Evolutionary conservation across 2,329 filamentous ascomycete genomes (phyloP).

Genomic region (Dissoconium aciculare): DNA sequence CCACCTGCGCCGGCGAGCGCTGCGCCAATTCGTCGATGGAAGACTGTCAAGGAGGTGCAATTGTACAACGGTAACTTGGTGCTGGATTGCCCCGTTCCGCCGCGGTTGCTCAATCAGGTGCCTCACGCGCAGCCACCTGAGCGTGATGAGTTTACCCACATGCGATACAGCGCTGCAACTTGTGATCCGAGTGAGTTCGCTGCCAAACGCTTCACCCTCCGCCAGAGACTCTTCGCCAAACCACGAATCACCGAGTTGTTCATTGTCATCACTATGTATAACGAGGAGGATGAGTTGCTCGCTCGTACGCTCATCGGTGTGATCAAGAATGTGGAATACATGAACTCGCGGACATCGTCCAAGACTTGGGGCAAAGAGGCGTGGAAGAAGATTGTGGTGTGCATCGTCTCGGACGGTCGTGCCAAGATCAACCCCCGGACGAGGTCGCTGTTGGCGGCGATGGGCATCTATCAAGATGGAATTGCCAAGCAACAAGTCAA

Average conservation of each 20-base stretch:
- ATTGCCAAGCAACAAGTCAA: slow-evolving; percentile 98
- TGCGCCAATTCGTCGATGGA: slow-evolving; percentile 70
- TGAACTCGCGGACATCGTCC: slow-evolving; percentile 83
- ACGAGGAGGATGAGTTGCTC: slow-evolving; percentile 93
- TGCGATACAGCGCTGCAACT: slow-evolving; percentile 87
- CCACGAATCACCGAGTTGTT: slow-evolving; percentile 86
- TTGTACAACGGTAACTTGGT: slow-evolving; percentile 94
- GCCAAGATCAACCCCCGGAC: slow-evolving; percentile 92
- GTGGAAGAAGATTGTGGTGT: slow-evolving; percentile 99
- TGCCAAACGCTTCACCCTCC: slow-evolving; percentile 75
- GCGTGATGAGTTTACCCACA: slow-evolving; percentile 78
- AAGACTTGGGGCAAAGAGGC: slow-evolving; percentile 98
- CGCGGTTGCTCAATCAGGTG: slow-evolving; percentile 71
- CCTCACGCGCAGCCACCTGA: slow-evolving; percentile 65
- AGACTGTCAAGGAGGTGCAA: slow-evolving; percentile 93
- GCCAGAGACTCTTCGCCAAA: slow-evolving; percentile 84
- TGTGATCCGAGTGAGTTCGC: slow-evolving; percentile 85
- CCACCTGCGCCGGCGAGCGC: slow-evolving; percentile 38
- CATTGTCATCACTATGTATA: slow-evolving; percentile 97
- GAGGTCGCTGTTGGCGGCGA: slow-evolving; percentile 71
- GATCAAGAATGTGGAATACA: slow-evolving; percentile 97
- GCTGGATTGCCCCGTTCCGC: slow-evolving; percentile 88
- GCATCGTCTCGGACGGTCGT: slow-evolving; percentile 91
- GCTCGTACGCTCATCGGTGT: slow-evolving; percentile 92
- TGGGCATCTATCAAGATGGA: slow-evolving; percentile 95